phyloP scores from a whole-genome alignment of 179 eudicot genomes.

The Silene vulgaris region DNA sequence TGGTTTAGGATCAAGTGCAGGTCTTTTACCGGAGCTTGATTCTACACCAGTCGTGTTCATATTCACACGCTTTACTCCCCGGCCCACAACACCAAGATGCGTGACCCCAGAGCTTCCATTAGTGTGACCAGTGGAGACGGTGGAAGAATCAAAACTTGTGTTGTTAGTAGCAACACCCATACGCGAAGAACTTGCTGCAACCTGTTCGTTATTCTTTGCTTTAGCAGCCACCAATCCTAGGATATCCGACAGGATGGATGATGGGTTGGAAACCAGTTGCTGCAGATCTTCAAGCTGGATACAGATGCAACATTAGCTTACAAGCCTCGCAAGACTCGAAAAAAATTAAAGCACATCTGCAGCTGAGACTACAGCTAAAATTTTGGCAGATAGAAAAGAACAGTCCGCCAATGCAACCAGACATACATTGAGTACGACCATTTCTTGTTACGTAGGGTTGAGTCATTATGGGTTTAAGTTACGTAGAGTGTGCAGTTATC shows the following conservation, averaged over 20 bases:
- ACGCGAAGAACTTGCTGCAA: conserved; percentile 48
- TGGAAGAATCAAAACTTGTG: conserved; percentile 50
- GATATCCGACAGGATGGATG: conserved; percentile 66
- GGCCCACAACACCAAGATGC: conserved; percentile 78
- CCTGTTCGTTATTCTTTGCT: conserved; percentile 41
- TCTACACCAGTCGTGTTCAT: conserved; percentile 39
- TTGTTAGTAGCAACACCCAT: conserved; percentile 35
- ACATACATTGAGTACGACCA: not conserved
- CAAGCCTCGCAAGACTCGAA: not conserved
- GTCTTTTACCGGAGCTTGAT: conserved; percentile 46
- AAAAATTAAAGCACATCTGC: not conserved
- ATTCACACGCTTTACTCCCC: conserved; percentile 70
- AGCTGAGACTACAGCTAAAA: not conserved
- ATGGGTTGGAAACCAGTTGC: conserved; percentile 62
- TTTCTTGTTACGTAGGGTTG: not conserved
- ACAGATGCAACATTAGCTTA: conserved; percentile 18
- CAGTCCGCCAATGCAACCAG: not conserved
- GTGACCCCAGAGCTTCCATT: conserved; percentile 61
- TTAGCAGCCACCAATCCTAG: conserved; percentile 57
- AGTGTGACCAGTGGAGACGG: conserved; percentile 69
- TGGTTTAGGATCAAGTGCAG: conserved; percentile 41
- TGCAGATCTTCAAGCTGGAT: conserved; percentile 92
- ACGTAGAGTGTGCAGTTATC: too few species aligned
- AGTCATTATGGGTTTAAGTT: not conserved
- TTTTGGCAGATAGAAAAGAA: not conserved